A percentile compares a stretch with the other conserved stretches of the same genome.
These are phyloP conservation scores for Arachnopeziza araneosa DNA, from an alignment of 2,329 filamentous ascomycete species.

Conservation along the genomic window DNA sequence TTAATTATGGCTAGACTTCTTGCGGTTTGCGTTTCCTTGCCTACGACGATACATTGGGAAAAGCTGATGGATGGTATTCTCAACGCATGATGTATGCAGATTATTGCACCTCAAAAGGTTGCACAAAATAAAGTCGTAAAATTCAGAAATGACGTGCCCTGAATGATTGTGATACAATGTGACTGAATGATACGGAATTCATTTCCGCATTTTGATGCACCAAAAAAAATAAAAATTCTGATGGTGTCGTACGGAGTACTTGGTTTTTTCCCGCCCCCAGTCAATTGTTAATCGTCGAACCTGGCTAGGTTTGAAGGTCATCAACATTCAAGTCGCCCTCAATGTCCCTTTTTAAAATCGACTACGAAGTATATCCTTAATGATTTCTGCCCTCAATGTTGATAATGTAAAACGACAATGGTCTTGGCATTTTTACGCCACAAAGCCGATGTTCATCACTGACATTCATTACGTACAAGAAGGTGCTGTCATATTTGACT, in stretches of 20 bases:
- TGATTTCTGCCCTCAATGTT: no score
- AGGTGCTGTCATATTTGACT: no score
- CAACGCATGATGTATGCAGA: conserved; percentile 23
- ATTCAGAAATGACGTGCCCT: conserved; percentile 8
- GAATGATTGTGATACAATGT: conserved; percentile 3
- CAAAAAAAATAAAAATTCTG: not conserved
- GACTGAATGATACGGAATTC: not conserved
- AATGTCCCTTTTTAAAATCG: no score
- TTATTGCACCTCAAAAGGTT: conserved; percentile 14
- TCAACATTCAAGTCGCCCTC: no score
- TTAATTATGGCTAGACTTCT: conserved; percentile 24
- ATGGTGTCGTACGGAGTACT: not conserved
- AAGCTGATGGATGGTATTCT: conserved; percentile 21
- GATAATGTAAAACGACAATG: no score
- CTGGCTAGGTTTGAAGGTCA: no score
- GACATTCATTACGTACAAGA: no score
- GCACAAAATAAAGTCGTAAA: conserved; percentile 26
- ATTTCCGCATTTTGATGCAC: not conserved
- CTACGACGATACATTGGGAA: conserved; percentile 21
- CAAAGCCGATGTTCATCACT: no score
- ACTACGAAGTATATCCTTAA: no score
- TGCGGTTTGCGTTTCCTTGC: conserved; percentile 27
- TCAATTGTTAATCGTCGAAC: no score
- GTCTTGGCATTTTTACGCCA: no score
- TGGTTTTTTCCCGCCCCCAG: no score